Evolutionary conservation across 2,329 filamentous ascomycete genomes (phyloP), one percentile per base, ranked within the genome.

Genomic region (Fusarium pseudoanthophilum): DNA sequence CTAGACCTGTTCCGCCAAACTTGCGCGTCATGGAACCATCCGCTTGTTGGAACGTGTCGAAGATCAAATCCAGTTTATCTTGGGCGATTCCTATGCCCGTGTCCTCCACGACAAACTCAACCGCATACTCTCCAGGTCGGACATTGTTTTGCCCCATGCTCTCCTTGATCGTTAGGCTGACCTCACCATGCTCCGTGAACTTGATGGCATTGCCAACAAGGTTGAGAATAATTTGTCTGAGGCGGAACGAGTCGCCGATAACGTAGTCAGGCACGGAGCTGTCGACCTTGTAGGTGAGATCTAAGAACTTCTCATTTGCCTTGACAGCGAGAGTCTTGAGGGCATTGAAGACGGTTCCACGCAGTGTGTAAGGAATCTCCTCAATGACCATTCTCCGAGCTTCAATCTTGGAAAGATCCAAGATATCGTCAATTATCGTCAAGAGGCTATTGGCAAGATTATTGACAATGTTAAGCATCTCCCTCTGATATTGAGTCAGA

Each of bases 381-480:
- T 98, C 96, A 84, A 99, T 96, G 42, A 97, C 94, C 95, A 98
- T 98, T 70, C 96, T 91, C 81, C 97, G 95, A 46, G 96, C 96
- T 84, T 98, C 96, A 76, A 99, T 92, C 87, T 93, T 93, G 71
- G 91, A 92, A 77, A 92, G 82, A 86, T 93, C 91, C 74, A 93
- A 81, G 79, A 93, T 93, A 79, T 93, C 91, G 81, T 99, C 95
- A 79, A 99, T 98, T 77, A 99, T 98, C 56, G 95, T 98, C 78
- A 99, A 85, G 77, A 99, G 85, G 84, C 95, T 97, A 84, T 98
- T 98, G 75, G 95, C 96, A 75, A 98, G 87, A 79, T 97, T 97
- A 84, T 98, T 95, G 77, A 99, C 95, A 78, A 98, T 97, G 77
- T 98, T 98, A 82, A 98, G 86, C 95, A 98, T 98, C 84, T 99